These are phyloP conservation scores for Boletellus ananas DNA, from an alignment of 768 basidiomycete species.

Conservation along the genomic window DNA sequence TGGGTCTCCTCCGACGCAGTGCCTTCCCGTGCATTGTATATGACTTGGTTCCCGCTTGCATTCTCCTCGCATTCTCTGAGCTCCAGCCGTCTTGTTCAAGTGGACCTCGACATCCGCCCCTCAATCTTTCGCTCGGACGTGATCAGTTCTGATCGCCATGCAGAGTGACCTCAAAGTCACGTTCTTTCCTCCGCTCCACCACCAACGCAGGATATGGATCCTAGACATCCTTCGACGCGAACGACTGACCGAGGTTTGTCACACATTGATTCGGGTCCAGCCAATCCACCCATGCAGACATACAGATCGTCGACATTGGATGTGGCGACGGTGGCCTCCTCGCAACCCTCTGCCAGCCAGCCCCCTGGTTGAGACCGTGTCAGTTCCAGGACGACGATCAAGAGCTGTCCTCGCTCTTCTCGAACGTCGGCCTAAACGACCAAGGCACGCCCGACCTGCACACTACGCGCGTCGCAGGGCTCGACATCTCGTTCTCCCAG, in stretches of 20 bases:
- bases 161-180: slow-evolving; percentile 42
- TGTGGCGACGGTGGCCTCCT: slow-evolving; percentile 82
- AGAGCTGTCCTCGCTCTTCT: slow-evolving; percentile 18
- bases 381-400: slow-evolving; percentile 21
- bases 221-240: slow-evolving; percentile 59
- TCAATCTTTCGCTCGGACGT: not conserved
- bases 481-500: slow-evolving; percentile 57
- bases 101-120: not conserved
- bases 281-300: slow-evolving; percentile 1
- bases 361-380: slow-evolving; percentile 56
- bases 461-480: slow-evolving; percentile 53
- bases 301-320: slow-evolving; percentile 75
- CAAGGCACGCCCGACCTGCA: slow-evolving; percentile 58
- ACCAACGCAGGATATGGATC: slow-evolving; percentile 71
- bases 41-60: not conserved
- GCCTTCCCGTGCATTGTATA: slow-evolving; percentile 6
- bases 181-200: slow-evolving; percentile 64
- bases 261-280: not conserved
- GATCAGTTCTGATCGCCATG: slow-evolving; percentile 20
- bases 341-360: slow-evolving; percentile 64
- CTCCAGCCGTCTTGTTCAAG: not conserved
- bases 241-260: slow-evolving; percentile 47
- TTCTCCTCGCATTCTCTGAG: not conserved
- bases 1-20: slow-evolving; percentile 21
- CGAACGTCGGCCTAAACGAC: slow-evolving; percentile 18